Evolutionary conservation across 495 filamentous ascomycete genomes (phyloP).

Genomic region (Penicillium maclennaniae): DNA sequence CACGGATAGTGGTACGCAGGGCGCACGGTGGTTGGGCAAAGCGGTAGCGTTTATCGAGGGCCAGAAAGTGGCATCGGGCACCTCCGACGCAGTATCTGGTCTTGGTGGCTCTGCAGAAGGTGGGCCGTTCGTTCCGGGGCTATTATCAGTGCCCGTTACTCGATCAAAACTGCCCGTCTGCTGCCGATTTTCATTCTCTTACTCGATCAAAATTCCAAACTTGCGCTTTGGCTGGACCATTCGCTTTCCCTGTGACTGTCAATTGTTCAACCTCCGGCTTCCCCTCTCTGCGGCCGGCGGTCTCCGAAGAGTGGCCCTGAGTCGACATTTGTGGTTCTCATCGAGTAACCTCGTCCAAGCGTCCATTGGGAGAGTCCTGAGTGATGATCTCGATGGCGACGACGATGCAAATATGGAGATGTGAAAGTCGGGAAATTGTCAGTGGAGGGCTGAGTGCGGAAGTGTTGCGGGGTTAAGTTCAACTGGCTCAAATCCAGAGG

Average conservation of each 20-base stretch:
- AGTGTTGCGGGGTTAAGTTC: background rate
- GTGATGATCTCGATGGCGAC: background rate
- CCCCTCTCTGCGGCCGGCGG: constrained; percentile 5
- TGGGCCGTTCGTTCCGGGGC: constrained; percentile 2
- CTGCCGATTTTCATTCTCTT: constrained; percentile 12
- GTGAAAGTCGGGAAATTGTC: background rate
- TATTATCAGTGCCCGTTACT: constrained; percentile 20
- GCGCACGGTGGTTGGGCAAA: constrained; percentile 5
- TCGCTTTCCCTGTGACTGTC: background rate
- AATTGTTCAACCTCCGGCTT: background rate
- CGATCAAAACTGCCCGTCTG: constrained; percentile 21
- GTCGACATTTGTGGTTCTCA: background rate
- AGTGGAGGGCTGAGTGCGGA: background rate
- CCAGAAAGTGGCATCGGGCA: constrained; percentile 13
- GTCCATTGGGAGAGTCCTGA: background rate
- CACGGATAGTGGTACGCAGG: background rate
- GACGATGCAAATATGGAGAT: background rate
- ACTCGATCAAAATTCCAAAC: constrained; percentile 21
- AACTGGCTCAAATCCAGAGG: background rate
- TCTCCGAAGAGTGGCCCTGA: constrained; percentile 1
- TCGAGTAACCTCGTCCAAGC: constrained; percentile 4
- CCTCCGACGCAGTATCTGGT: constrained; percentile 15
- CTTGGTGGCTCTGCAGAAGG: background rate
- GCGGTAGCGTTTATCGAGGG: background rate
- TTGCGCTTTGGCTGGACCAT: background rate